A percentile compares a stretch with the other conserved stretches of the same genome.
Evolutionary conservation across 2,329 filamentous ascomycete species (phyloP).

Genomic region (Rugonectria rugulosa): DNA sequence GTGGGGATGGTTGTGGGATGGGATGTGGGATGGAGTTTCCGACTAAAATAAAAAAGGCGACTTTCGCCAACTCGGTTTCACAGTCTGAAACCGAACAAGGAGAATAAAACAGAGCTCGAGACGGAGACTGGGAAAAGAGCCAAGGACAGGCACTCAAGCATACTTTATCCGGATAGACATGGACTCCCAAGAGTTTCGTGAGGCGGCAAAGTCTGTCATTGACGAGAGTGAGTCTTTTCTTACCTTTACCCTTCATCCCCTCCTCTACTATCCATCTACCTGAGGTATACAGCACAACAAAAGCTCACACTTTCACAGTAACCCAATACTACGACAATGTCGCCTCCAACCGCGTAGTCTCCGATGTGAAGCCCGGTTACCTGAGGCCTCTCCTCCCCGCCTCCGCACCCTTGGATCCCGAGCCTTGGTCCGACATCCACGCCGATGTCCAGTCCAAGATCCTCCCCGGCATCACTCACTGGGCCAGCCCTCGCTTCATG

Average conservation of each 20-base stretch:
- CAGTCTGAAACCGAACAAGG: too few relatives aligned
- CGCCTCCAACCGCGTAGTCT: constrained; percentile 73
- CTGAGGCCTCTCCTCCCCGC: constrained; percentile 79
- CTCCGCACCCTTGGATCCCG: constrained; percentile 69
- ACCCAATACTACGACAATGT: constrained; percentile 84
- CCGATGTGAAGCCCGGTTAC: constrained; percentile 84
- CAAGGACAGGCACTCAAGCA: background rate
- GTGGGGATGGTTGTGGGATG: background rate
- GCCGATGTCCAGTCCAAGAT: constrained; percentile 86
- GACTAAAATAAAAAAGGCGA: too few relatives aligned
- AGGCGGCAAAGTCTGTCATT: constrained; percentile 78
- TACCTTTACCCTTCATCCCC: constrained; percentile 9
- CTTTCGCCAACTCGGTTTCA: too few relatives aligned
- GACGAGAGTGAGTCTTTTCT: constrained; percentile 74
- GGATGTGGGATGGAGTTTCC: background rate
- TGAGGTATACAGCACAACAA: background rate
- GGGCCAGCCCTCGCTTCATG: constrained; percentile 94
- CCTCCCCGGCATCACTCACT: constrained; percentile 91
- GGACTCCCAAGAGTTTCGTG: constrained; percentile 80
- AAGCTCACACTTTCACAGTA: constrained; percentile 59
- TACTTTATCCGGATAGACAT: constrained; percentile 54
- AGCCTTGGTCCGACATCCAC: constrained; percentile 81
- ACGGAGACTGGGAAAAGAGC: too few relatives aligned
- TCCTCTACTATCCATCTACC: constrained; percentile 4
- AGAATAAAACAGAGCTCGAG: background rate